Percentiles rank a stretch among this genome's conserved stretches.
These are phyloP conservation scores for Vaccinium myrtillus DNA, from an alignment of 148 eudicot genomes.

Conservation along the genomic window DNA sequence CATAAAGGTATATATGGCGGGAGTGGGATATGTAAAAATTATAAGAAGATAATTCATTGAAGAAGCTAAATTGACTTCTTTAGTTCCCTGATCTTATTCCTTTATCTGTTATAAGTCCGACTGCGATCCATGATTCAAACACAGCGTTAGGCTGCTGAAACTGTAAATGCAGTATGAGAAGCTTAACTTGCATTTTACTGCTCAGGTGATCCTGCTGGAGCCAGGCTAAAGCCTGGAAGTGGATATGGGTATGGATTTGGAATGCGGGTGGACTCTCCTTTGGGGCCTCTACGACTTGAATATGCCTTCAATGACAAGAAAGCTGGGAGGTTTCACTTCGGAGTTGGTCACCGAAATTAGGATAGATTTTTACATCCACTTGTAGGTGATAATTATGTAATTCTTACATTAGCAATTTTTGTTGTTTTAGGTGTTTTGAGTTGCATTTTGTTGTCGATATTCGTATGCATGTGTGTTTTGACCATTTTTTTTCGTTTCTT, in stretches of 20 bases:
- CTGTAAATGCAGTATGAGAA: neutral
- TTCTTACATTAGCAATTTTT: neutral
- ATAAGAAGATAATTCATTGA: neutral
- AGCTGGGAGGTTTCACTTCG: slow-evolving; percentile 88
- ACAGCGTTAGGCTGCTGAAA: neutral
- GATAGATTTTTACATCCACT: neutral
- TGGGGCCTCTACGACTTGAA: slow-evolving; percentile 91
- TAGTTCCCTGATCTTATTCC: neutral
- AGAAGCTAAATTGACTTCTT: neutral
- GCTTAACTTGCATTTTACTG: neutral
- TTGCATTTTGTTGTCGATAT: neutral
- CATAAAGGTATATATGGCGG: neutral
- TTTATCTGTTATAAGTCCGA: neutral
- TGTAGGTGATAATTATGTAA: neutral
- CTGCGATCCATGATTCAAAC: neutral
- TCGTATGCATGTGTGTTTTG: neutral
- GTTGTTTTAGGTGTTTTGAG: neutral
- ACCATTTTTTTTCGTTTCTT: neutral
- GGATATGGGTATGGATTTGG: slow-evolving; percentile 96
- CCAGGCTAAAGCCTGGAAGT: slow-evolving; percentile 89
- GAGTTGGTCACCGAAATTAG: slow-evolving; percentile 83
- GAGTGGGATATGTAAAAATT: neutral
- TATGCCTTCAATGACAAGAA: slow-evolving; percentile 83
- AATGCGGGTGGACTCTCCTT: slow-evolving; percentile 85
- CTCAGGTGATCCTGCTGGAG: slow-evolving; percentile 94